Conservation (phyloP, 2,329 filamentous ascomycete species). For the Phoma sp. region DNA sequence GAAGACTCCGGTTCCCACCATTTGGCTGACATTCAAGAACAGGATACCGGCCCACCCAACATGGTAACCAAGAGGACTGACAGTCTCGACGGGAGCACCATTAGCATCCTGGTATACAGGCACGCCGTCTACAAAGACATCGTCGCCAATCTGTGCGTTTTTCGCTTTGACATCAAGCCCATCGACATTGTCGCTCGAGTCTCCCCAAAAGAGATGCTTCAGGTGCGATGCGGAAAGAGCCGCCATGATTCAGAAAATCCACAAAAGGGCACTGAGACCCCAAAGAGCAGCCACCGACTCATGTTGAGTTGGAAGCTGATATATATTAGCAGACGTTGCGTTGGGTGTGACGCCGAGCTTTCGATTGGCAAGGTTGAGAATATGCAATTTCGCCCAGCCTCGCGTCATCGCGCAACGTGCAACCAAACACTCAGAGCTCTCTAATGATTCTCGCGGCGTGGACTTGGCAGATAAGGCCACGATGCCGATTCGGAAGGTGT, state of each 20-base stretch:
- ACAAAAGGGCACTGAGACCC: not conserved
- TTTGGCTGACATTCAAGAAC: slow-evolving; percentile 41
- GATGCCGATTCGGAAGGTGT: slow-evolving; percentile 6
- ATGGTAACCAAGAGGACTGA: slow-evolving; percentile 40
- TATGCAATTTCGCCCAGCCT: slow-evolving; percentile 22
- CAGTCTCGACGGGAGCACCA: slow-evolving; percentile 38
- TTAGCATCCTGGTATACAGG: slow-evolving; percentile 35
- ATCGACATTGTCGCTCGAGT: slow-evolving; percentile 23
- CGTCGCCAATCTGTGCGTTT: slow-evolving; percentile 36
- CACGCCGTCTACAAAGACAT: slow-evolving; percentile 32
- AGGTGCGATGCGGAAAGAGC: slow-evolving; percentile 17
- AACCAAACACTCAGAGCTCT: not conserved
- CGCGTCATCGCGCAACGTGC: slow-evolving; percentile 22
- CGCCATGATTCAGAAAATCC: slow-evolving; percentile 11
- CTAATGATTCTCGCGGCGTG: not conserved
- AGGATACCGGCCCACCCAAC: slow-evolving; percentile 38
- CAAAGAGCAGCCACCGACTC: not conserved
- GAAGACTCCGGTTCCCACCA: slow-evolving; percentile 42
- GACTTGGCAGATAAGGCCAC: slow-evolving; percentile 4
- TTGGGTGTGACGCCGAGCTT: not conserved
- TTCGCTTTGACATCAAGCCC: slow-evolving; percentile 27
- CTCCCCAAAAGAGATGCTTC: slow-evolving; percentile 25
- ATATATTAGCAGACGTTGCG: not conserved
- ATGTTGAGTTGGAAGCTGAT: not conserved
- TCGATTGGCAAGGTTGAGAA: slow-evolving; percentile 4